Evolutionary conservation across 2,329 filamentous ascomycete species (phyloP).

Genomic region (Monosporascus cannonballus): DNA sequence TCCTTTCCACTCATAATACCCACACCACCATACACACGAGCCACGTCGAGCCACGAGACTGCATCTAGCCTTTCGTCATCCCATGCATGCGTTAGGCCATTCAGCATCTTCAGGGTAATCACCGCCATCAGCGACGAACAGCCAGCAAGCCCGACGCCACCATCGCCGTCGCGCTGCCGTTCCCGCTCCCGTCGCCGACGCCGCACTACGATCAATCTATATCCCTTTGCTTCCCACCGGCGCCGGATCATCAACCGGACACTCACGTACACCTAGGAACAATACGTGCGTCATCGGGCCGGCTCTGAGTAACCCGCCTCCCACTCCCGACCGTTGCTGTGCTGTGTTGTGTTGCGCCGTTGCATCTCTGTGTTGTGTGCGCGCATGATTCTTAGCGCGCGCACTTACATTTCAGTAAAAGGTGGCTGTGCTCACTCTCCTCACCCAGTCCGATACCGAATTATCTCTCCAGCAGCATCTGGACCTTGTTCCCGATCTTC

Average conservation of each 20-base stretch:
- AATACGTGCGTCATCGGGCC: not conserved
- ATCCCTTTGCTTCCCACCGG: not conserved
- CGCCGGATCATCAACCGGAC: not conserved
- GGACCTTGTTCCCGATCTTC: slow-evolving; percentile 47
- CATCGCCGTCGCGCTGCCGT: not conserved
- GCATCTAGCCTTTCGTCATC: not conserved
- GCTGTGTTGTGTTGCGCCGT: not conserved
- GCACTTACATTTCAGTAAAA: slow-evolving; percentile 25
- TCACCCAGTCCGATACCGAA: slow-evolving; percentile 47
- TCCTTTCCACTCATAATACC: not conserved
- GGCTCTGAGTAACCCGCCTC: not conserved
- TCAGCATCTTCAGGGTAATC: not conserved
- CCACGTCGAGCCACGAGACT: not conserved
- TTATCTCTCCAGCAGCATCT: slow-evolving; percentile 56
- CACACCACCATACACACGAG: not conserved
- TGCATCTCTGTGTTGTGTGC: slow-evolving; percentile 19
- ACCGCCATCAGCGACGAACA: not conserved
- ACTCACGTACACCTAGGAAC: not conserved
- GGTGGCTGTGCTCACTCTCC: slow-evolving; percentile 51
- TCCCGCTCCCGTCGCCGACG: not conserved
- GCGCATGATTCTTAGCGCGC: slow-evolving; percentile 27
- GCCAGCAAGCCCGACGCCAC: not conserved
- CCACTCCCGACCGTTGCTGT: not conserved
- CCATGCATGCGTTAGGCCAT: not conserved
- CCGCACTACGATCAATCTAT: not conserved